A percentile compares a stretch with the other conserved stretches of the same genome.
These are phyloP conservation scores for Tagetes erecta DNA, from an alignment of 129 eudicot species.

Conservation along the genomic window DNA sequence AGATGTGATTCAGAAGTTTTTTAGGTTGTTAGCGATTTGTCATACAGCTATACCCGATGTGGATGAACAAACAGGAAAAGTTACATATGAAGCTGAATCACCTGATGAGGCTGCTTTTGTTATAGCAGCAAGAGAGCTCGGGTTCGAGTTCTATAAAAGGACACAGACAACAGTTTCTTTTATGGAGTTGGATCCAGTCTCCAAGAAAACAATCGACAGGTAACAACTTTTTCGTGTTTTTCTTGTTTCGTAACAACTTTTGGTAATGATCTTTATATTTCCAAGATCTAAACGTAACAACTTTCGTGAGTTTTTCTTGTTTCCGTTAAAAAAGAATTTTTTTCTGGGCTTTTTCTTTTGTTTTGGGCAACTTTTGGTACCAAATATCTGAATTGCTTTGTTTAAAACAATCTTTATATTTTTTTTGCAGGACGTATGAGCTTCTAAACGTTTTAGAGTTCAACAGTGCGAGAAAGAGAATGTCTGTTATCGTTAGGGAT, in stretches of 20 bases:
- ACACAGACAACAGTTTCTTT: conserved; percentile 71
- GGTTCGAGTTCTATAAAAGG: conserved; percentile 82
- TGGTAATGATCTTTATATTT: not conserved
- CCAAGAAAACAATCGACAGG: conserved; percentile 68
- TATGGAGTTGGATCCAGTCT: conserved; percentile 56
- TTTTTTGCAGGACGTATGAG: conserved; percentile 56
- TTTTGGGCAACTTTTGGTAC: not conserved
- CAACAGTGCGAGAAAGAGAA: conserved; percentile 80
- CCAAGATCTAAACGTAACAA: conserved; percentile 53
- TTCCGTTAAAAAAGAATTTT: not conserved
- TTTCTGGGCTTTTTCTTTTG: not conserved
- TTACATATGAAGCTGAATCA: conserved; percentile 93
- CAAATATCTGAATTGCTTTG: not conserved
- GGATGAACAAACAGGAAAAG: conserved; percentile 62
- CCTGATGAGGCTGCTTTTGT: conserved; percentile 98
- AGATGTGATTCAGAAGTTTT: conserved; percentile 69
- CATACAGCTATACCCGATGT: conserved; percentile 91
- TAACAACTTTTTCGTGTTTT: not conserved
- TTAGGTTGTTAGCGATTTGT: conserved; percentile 74
- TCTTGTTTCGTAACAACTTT: conserved; percentile 10
- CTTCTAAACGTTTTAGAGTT: conserved; percentile 84
- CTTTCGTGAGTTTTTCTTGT: not conserved
- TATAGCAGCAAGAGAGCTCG: conserved; percentile 85
- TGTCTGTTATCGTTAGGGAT: conserved; percentile 84
- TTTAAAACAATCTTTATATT: not conserved